phyloP scores from a whole-genome alignment of 129 eudicot genomes.

The Artemisia tridentata region DNA sequence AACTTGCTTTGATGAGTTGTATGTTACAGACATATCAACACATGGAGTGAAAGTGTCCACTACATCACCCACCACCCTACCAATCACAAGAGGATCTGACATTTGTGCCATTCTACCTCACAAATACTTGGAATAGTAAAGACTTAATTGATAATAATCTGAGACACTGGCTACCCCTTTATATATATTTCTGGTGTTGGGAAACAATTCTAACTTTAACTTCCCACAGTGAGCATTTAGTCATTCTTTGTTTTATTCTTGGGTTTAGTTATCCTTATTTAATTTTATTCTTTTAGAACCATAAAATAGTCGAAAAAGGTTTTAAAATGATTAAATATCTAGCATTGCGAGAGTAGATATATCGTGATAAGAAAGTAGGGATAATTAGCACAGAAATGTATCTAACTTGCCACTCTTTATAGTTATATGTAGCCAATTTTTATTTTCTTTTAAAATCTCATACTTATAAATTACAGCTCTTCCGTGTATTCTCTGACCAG shows the following conservation, averaged over 20 bases:
- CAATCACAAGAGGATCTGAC: slow-evolving; percentile 71
- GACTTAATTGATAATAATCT: slow-evolving; percentile 7
- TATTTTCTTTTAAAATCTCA: too few species aligned
- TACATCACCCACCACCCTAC: slow-evolving; percentile 90
- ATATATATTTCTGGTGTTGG: slow-evolving; percentile 24
- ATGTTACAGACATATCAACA: slow-evolving; percentile 70
- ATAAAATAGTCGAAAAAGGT: too few species aligned
- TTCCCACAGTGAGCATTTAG: slow-evolving; percentile 24
- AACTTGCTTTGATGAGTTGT: slow-evolving; percentile 76
- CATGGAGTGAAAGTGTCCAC: slow-evolving; percentile 57
- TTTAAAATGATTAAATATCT: too few species aligned
- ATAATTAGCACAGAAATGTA: too few species aligned
- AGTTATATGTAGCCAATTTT: too few species aligned
- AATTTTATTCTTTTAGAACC: background rate
- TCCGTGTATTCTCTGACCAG: too few species aligned
- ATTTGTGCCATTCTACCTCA: slow-evolving; percentile 33
- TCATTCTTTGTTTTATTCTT: slow-evolving; percentile 3
- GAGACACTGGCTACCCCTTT: slow-evolving; percentile 20
- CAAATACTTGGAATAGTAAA: background rate
- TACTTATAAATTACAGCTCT: too few species aligned
- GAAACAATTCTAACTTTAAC: slow-evolving; percentile 20
- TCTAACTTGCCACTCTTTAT: too few species aligned
- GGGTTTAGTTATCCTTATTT: background rate
- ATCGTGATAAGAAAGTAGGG: too few species aligned
- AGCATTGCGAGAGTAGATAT: too few species aligned